Evolutionary conservation across 371 early-diverging fungal genomes (phyloP), one percentile per base, ranked within the genome.

Genomic region (Choanephora cucurbitarum): DNA sequence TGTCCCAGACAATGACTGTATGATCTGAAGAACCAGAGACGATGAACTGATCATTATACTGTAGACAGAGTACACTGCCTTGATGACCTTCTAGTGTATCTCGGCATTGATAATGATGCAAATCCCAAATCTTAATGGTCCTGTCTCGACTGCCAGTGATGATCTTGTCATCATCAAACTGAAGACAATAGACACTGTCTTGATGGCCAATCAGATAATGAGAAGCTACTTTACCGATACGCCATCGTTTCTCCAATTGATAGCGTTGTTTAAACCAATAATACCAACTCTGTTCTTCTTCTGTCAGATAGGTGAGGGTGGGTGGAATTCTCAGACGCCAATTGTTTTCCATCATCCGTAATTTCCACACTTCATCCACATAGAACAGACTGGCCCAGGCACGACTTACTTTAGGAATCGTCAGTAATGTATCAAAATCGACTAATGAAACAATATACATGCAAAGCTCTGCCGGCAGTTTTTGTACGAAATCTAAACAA

Each of bases 181-280:
- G 98, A 21, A 98, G 78, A 61, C 97, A 97, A 66, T 99, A 95
- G 5, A 99, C 92, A 51, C 93, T 86, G 60, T 97, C 97, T 10
- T 52, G 51, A 67, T 99, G 99, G 1, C 98, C 96, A 0, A 67
- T 37, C 62, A 72, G 24, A 43, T 64, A 58, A 45, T 70, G 72
- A 45, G 77, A 59, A 15, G 62, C 45, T 1, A 67, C 70, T 51
- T 69, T 52, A 7, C 73, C 76, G 1, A 52, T 44, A 11, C 48
- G 32, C 82, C 87, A 77, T 46, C 75, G 58, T 39, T 23, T 28
- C 23, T 65, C 60, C 14, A 71, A 49, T 18, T 57, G 67, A 49
- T 67, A 58, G 45, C 62, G 50, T 42, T 71, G 72, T 17, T 62
- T 62, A 23, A 32, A 71, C 68, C 67, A 67, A 44, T 67, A 67